Base-by-base conservation (phyloP, 164 flowering plant species). In the Aristolochia fimbriata region DNA sequence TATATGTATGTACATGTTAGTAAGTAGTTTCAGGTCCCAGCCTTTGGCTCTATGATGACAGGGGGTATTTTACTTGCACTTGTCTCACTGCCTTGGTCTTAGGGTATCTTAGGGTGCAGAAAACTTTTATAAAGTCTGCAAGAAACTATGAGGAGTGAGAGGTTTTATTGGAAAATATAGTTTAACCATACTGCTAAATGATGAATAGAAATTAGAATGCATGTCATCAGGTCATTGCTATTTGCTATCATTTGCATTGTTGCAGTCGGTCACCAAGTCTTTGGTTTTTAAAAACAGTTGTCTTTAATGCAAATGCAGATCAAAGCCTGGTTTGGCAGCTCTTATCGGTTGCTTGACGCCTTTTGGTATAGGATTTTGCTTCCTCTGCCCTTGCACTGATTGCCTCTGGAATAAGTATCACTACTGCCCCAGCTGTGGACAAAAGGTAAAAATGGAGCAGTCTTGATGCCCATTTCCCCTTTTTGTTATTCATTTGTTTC, bases 381-480 rank as follows among this genome's bases (percentile, higher is more conserved):
- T 86, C 74, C 95, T 91, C 43, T 88, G 86, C 66, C 98, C 96
- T 59, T 82, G 83, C 52, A 85, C 80, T 92, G 96, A 91, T 66
- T 91, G 98, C 70, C 95, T 91, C 20, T 91, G 98, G 98, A 95
- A 91, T 69, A 91, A 91, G 63, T 83, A 88, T 74, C 98, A 88
- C 59, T 80, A 83, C 43, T 88, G 96, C 66, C 96, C 98, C 0
- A 71, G 63, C 64, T 91, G 98, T 78, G 70, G 74, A 3, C 74
- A 88, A 63, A 87, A 91, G 96, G 96, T 84, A 31, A 57, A 15
- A 43, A 20, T 4, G 19, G 3, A 5, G 19, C 22, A 17, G n/a
- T 9, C n/a, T 16, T 41, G 24, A 7, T 27, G 1, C 7, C 21
- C 27, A 55, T 27, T 33, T 15, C 11, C 15, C 22, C 11, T 19